A percentile compares a stretch with the other conserved stretches of the same genome.
phyloP scores from a whole-genome alignment of 2,329 filamentous ascomycete species.

The Pyricularia pennisetigena region DNA sequence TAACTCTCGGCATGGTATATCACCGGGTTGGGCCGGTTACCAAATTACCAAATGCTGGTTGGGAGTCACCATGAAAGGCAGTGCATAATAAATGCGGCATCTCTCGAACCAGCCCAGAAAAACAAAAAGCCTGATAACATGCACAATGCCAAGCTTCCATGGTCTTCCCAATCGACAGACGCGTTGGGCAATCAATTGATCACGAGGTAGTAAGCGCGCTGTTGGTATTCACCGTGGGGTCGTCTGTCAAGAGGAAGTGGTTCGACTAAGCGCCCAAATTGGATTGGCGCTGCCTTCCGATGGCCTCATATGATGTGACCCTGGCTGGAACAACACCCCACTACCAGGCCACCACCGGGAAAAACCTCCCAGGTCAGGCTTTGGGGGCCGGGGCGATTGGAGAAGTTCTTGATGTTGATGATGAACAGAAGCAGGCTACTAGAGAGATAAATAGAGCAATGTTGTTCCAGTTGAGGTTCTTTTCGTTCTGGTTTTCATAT shows the following conservation, averaged over 20 bases:
- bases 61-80: background rate
- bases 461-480: background rate
- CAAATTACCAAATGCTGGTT: background rate
- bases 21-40: background rate
- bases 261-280: background rate
- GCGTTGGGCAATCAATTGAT: background rate
- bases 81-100: background rate
- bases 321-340: conserved; percentile 1
- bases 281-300: conserved; percentile 1
- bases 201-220: background rate
- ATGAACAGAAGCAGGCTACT: background rate
- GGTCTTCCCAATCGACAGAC: background rate
- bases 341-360: background rate
- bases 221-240: background rate
- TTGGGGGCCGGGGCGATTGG: background rate
- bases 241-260: background rate
- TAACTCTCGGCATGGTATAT: background rate
- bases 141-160: background rate
- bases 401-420: background rate
- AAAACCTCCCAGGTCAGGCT: background rate
- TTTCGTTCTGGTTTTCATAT: background rate
- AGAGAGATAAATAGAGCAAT: background rate
- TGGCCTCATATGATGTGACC: conserved; percentile 2
- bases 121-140: background rate
- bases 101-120: background rate